Evolutionary conservation across 2,329 filamentous ascomycete species (phyloP).

Genomic region (Colletotrichum zoysiae): DNA sequence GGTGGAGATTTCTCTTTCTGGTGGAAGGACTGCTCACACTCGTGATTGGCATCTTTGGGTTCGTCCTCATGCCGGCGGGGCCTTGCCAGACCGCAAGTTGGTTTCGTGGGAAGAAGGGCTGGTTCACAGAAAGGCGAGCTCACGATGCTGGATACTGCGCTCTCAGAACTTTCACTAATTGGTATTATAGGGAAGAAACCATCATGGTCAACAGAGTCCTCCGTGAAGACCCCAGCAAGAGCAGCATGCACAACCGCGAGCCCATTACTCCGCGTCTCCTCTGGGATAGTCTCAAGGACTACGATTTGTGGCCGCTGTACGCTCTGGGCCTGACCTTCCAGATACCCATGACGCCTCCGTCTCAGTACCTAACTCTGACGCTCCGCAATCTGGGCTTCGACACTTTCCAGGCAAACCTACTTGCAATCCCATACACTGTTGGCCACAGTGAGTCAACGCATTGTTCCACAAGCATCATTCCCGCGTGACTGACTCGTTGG

Average conservation of each 20-base stretch:
- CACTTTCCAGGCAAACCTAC: slow-evolving; percentile 72
- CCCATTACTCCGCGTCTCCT: slow-evolving; percentile 63
- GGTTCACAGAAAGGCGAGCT: slow-evolving; percentile 66
- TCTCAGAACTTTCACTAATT: neutral
- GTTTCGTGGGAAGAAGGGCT: slow-evolving; percentile 66
- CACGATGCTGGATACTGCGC: neutral
- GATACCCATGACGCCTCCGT: slow-evolving; percentile 63
- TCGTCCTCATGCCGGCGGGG: slow-evolving; percentile 66
- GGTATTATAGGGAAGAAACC: slow-evolving; percentile 59
- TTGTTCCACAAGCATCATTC: fast-evolving
- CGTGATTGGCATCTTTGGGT: slow-evolving; percentile 64
- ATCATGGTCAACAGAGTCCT: slow-evolving; percentile 71
- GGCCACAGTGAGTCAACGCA: slow-evolving; percentile 45
- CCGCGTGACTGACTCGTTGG: slow-evolving; percentile 40
- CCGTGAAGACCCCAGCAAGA: slow-evolving; percentile 71
- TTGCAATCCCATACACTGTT: slow-evolving; percentile 68
- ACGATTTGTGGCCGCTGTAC: slow-evolving; percentile 62
- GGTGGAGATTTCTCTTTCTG: slow-evolving; percentile 67
- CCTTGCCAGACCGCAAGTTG: slow-evolving; percentile 65
- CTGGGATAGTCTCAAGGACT: slow-evolving; percentile 66
- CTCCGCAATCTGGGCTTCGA: slow-evolving; percentile 69
- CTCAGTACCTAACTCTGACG: slow-evolving; percentile 70
- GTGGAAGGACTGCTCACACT: slow-evolving; percentile 61
- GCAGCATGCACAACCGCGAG: slow-evolving; percentile 72
- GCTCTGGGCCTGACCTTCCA: slow-evolving; percentile 65